A percentile compares a stretch with the other conserved stretches of the same genome.
These are phyloP conservation scores for Metschnikowia kofuensis DNA, from an alignment of 805 yeast genomes.

Conservation along the genomic window DNA sequence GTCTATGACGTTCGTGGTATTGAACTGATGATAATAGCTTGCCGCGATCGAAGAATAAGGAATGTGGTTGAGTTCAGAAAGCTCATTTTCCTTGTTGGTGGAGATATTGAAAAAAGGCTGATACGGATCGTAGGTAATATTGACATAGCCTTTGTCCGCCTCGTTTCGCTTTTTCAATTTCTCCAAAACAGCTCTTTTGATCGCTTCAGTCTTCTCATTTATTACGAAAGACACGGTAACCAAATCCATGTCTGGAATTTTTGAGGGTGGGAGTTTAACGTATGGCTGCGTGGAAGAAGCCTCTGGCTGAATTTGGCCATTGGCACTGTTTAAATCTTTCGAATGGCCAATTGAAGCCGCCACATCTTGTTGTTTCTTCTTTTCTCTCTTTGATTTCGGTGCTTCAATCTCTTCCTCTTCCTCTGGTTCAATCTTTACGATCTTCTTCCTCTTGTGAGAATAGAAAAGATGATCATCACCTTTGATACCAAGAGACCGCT, in stretches of 20 bases:
- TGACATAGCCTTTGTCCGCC: conserved; percentile 75
- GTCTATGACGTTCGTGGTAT: conserved; percentile 52
- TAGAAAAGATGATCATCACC: conserved; percentile 84
- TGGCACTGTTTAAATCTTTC: conserved; percentile 13
- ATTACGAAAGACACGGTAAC: conserved; percentile 76
- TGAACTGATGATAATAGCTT: conserved; percentile 62
- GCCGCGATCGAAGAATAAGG: conserved; percentile 78
- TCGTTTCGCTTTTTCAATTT: conserved; percentile 68
- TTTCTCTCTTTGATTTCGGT: conserved; percentile 13
- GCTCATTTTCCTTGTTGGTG: conserved; percentile 43
- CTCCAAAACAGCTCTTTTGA: conserved; percentile 81
- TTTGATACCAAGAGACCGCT: conserved; percentile 69
- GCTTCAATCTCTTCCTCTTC: conserved; percentile 23
- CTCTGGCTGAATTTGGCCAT: conserved; percentile 16
- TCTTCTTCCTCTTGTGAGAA: conserved; percentile 69
- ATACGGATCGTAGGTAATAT: conserved; percentile 81
- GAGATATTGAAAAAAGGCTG: conserved; percentile 77
- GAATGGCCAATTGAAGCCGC: conserved; percentile 13
- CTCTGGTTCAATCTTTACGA: conserved; percentile 33
- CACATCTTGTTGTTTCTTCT: conserved; percentile 15
- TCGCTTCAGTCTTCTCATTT: conserved; percentile 70
- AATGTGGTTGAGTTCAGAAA: conserved; percentile 55
- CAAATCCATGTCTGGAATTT: conserved; percentile 89
- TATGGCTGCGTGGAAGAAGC: conserved; percentile 61
- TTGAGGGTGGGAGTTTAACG: conserved; percentile 83